Base-by-base conservation (phyloP, 129 eudicot species). In the Ambrosia trifida region DNA sequence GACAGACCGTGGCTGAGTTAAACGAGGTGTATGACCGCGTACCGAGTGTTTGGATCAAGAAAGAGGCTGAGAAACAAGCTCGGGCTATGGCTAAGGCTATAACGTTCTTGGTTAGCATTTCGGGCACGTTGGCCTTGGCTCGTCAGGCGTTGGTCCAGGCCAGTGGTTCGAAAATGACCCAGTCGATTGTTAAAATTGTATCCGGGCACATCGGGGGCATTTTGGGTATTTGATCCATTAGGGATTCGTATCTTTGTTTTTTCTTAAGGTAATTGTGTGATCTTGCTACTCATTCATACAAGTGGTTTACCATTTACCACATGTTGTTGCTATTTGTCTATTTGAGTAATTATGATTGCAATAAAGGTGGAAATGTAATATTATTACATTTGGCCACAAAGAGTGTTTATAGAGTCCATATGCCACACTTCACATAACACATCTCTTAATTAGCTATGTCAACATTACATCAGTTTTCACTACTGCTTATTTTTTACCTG, bases 21-120 rank as follows among this genome's bases (percentile, higher is more conserved):
- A 76, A 68, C 51, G 32, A 33, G 31, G 80, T 76, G 33, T 68
- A 76, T 20, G 68, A 45, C 13, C 45, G 17, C 3, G 20, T 32
- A 11, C 74, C 69, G 28, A 68, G 60, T 35, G 69, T 76, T 76
- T 14, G 68, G 68, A 11, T 59, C 35, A 49, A 33, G 31, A 45
- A 49, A 4, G 36, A 20, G 62, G 80, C 35, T 1, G 80, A 76
- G 31, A 76, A 76, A 16, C 80, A 76, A 14, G 69, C 40, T 57
- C 74, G 69, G 32, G 80, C 74, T 19, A 47, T 68, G 24, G 74
- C 80, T 45, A 68, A 67, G 80, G 74, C 62, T 0, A 30, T 76
- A 2, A 76, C 73, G 19, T 76, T 67, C 50, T 16, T 76, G 17
- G 68, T 76, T 76, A 76, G 80, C 56, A 76, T 76, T 67, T 76